Conservation (phyloP, 257 asterid species). For the Solanum arcanum region DNA sequence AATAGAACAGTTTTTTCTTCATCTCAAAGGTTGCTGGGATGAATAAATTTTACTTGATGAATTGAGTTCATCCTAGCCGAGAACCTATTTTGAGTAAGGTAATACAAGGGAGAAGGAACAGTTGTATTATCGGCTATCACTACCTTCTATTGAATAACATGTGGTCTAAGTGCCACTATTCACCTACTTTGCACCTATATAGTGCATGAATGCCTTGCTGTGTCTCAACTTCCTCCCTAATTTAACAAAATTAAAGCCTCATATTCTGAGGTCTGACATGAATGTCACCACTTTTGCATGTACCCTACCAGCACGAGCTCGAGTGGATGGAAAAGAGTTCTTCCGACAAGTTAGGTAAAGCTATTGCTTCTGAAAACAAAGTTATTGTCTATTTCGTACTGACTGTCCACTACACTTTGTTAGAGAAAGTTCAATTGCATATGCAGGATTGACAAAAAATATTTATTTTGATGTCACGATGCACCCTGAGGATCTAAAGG, state of each 20-base stretch:
- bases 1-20: neutral
- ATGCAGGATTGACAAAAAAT: neutral
- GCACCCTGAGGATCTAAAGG: neutral
- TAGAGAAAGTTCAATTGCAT: neutral
- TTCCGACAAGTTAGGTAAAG: conserved; percentile 93
- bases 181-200: neutral
- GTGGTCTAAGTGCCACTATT: neutral
- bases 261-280: neutral
- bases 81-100: neutral
- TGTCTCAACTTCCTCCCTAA: neutral
- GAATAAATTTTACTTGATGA: neutral
- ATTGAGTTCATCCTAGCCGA: neutral
- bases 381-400: neutral
- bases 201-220: neutral
- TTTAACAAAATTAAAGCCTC: neutral
- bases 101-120: neutral
- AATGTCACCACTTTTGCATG: neutral
- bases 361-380: neutral
- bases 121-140: neutral
- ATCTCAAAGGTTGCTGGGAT: neutral
- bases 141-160: neutral
- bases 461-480: neutral
- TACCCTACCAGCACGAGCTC: conserved; percentile 48
- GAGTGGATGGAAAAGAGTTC: conserved; percentile 96
- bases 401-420: neutral